Evolutionary conservation across 2,329 filamentous ascomycete species (phyloP), one percentile per base, ranked within the genome.

Genomic region (Phialocephala sp.): DNA sequence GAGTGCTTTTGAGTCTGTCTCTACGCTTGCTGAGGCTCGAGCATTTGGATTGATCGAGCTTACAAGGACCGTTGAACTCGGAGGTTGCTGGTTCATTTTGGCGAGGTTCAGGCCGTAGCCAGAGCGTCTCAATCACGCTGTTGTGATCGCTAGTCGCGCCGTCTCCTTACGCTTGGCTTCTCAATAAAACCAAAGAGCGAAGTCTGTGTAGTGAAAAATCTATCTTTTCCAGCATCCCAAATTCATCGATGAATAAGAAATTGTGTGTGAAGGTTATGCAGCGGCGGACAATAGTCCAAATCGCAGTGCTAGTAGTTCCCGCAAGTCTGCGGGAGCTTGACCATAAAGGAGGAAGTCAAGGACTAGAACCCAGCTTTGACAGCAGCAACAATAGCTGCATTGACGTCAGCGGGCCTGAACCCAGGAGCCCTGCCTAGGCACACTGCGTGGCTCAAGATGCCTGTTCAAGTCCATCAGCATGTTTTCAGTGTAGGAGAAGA

Each of bases 371-470:
- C 60, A 32, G 64, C 60, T 39, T 62, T 60, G 12, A 72, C 65
- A 39, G 73, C 70, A 1, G 71, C 69, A 36, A 74, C 55, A 20
- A 77, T 72, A 52, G 76, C 75, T 27, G 70, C 65, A 66, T 77
- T 76, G 5, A 78, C 72, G 68, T 78, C 76, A 18, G 64, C 43
- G 5, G 68, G 72, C 47, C 74, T 70, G 39, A 72, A 77, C 18
- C 76, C 76, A 32, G 76, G 73, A 11, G 70, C 59, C 24, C 75
- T 66, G 20, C 76, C 75, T 15, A 78, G 58, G 64, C 76, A 77
- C 20, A 74, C 69, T 32, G 63, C 71, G 36, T 67, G 67, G n/a
- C 18, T 59, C 18, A 72, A 59, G 14, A 77, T 64, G 71, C 75
- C 75, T 77, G 24, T 32, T 37, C 8, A 43, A 43, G 3, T 24